phyloP scores from a whole-genome alignment of 345 rosid genomes.

The Durio zibethinus region DNA sequence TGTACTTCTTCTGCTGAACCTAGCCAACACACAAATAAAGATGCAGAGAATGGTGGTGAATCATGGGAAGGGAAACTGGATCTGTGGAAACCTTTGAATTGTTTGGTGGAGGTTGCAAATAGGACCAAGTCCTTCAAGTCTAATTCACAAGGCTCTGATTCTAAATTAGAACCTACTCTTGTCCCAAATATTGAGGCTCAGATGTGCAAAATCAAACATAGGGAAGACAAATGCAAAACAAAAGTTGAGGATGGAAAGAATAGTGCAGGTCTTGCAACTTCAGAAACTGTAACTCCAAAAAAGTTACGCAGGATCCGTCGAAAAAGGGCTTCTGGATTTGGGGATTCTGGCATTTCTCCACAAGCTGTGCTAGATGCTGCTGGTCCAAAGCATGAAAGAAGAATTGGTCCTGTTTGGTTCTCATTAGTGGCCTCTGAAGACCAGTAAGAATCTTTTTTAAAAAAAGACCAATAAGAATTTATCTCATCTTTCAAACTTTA shows the following conservation, averaged over 20 bases:
- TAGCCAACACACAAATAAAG: constrained; percentile 33
- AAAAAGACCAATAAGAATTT: constrained; percentile 72
- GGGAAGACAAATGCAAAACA: constrained; percentile 47
- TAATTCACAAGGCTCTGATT: constrained; percentile 50
- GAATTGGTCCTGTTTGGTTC: constrained; percentile 85
- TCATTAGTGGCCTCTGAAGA: constrained; percentile 84
- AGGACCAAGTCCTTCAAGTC: constrained; percentile 73
- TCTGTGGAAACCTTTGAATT: constrained; percentile 86
- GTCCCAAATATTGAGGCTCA: constrained; percentile 38
- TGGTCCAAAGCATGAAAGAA: constrained; percentile 44
- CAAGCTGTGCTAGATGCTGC: constrained; percentile 54
- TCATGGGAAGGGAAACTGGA: constrained; percentile 63
- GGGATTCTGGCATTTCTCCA: constrained; percentile 50
- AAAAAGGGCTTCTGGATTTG: constrained; percentile 46
- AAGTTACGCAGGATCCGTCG: constrained; percentile 55
- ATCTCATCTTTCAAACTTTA: constrained; percentile 22
- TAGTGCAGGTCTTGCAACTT: constrained; percentile 43
- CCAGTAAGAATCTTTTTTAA: too few species aligned
- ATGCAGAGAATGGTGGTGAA: constrained; percentile 41
- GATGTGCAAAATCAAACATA: constrained; percentile 42
- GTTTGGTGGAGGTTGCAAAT: constrained; percentile 92
- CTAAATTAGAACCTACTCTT: constrained; percentile 36
- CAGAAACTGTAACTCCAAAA: constrained; percentile 56
- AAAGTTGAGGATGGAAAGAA: constrained; percentile 49
- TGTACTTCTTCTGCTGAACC: constrained; percentile 55